A percentile compares a stretch with the other conserved stretches of the same genome.
Conservation (phyloP, 2,329 filamentous ascomycete genomes). For the Ophidiomyces ophidiicola region DNA sequence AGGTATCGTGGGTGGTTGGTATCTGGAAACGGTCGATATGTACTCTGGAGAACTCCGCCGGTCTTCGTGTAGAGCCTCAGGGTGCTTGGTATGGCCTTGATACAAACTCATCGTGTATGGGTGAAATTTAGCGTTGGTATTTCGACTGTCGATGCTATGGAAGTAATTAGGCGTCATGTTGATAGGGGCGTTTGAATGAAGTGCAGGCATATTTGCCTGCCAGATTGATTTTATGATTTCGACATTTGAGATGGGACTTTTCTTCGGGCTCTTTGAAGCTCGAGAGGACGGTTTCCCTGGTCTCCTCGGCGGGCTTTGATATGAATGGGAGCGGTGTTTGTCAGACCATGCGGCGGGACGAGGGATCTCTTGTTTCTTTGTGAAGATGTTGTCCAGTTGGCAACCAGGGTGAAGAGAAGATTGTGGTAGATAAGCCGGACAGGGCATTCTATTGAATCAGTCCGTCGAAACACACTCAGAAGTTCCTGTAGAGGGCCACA, state of each 20-base stretch:
- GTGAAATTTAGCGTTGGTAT: not conserved
- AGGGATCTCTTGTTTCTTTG: conserved; percentile 6
- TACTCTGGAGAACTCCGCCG: not conserved
- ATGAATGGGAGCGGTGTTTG: not conserved
- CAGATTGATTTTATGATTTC: conserved; percentile 10
- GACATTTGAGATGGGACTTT: conserved; percentile 4
- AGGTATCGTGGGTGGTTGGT: not conserved
- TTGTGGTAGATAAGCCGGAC: conserved; percentile 7
- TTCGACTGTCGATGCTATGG: conserved; percentile 1
- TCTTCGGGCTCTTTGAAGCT: conserved; percentile 1
- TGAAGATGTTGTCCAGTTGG: not conserved
- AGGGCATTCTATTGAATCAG: conserved; percentile 9
- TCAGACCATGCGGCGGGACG: conserved; percentile 5
- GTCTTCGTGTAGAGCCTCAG: not conserved
- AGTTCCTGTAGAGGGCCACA: not conserved
- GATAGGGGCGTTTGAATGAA: conserved; percentile 8
- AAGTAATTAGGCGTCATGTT: not conserved
- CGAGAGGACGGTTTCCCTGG: not conserved
- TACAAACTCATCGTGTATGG: conserved; percentile 1
- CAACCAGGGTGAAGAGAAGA: conserved; percentile 1
- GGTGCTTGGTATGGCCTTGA: not conserved
- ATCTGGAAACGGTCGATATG: not conserved
- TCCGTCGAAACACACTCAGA: too few species aligned
- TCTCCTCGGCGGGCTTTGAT: not conserved
- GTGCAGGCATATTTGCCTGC: conserved; percentile 7